Evolutionary conservation across 164 flowering plant species (phyloP).

Genomic region (Berberis thunbergii): DNA sequence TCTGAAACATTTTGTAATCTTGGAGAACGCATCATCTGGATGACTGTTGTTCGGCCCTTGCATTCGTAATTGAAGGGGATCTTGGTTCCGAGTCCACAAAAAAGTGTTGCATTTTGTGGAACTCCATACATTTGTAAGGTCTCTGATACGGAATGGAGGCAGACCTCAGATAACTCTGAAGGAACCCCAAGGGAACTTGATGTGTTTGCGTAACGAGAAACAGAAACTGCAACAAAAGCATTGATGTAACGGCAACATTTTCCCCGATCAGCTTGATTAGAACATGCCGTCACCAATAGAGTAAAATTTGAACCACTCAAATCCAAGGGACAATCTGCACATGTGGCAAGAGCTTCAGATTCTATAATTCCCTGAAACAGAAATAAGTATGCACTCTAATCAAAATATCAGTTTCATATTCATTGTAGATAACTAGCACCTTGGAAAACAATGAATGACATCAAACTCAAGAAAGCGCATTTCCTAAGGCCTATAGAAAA

Average conservation of each 20-base stretch:
- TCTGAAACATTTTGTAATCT: slow-evolving; percentile 45
- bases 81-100: slow-evolving; percentile 84
- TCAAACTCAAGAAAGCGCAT: too few species aligned
- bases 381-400: too few species aligned
- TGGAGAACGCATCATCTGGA: slow-evolving; percentile 77
- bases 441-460: too few species aligned
- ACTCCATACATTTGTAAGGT: slow-evolving; percentile 69
- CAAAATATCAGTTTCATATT: neutral
- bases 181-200: slow-evolving; percentile 72
- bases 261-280: slow-evolving; percentile 49
- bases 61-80: slow-evolving; percentile 72
- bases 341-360: neutral
- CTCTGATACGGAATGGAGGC: slow-evolving; percentile 56
- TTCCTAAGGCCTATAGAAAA: too few species aligned
- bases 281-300: slow-evolving; percentile 61
- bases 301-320: slow-evolving; percentile 75
- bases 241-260: slow-evolving; percentile 94
- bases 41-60: slow-evolving; percentile 59
- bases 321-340: slow-evolving; percentile 88
- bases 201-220: slow-evolving; percentile 73
- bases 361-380: neutral
- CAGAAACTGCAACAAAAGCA: slow-evolving; percentile 69
- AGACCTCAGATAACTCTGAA: slow-evolving; percentile 48
- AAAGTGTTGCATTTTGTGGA: slow-evolving; percentile 54
- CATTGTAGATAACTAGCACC: neutral